A percentile compares a stretch with the other conserved stretches of the same genome.
Conservation (phyloP, 106 monocot genomes). For the Acorus gramineus region DNA sequence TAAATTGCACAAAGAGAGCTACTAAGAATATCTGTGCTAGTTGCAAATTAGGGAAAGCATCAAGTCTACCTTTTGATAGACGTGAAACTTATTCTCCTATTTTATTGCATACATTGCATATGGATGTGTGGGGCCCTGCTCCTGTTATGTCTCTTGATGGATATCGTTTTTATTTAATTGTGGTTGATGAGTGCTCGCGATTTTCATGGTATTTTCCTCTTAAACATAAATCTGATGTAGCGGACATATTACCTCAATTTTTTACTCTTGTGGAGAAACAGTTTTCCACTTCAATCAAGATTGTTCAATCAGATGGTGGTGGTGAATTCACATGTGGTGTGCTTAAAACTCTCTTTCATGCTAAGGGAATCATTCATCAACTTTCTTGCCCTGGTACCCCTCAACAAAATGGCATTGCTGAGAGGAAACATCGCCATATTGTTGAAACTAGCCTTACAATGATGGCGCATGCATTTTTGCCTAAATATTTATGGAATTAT, state of each 20-base stretch:
- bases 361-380: neutral
- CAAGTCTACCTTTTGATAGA: no score
- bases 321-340: neutral
- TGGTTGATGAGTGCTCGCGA: slow-evolving; percentile 11
- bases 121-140: no score
- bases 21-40: no score
- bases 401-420: slow-evolving; percentile 1
- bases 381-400: slow-evolving; percentile 7
- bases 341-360: neutral
- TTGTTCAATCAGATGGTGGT: slow-evolving; percentile 5
- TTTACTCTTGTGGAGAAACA: neutral
- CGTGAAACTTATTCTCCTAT: no score
- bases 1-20: no score
- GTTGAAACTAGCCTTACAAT: slow-evolving; percentile 2
- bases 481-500: neutral
- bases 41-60: no score
- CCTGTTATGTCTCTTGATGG: no score
- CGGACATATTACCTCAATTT: neutral
- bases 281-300: neutral
- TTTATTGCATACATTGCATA: no score
- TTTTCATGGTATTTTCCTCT: slow-evolving; percentile 5
- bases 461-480: neutral
- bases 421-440: neutral
- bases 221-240: neutral
- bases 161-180: no score